A percentile compares a stretch with the other conserved stretches of the same genome.
phyloP scores from a whole-genome alignment of 257 asterid genomes.

The Nicotiana noctiflora region DNA sequence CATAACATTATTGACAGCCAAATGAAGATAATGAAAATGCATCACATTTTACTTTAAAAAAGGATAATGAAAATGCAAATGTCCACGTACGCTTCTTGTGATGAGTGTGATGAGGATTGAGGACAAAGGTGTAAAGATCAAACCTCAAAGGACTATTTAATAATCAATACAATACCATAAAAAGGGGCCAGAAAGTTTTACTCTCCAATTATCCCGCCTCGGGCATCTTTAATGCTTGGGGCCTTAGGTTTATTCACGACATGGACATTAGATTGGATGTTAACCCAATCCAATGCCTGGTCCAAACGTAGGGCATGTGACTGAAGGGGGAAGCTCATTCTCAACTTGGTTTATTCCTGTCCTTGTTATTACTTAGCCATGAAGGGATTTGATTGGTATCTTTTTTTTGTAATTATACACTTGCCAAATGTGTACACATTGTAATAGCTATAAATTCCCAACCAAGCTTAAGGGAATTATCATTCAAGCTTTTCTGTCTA shows the following conservation, averaged over 20 bases:
- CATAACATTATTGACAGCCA: slow-evolving; percentile 15
- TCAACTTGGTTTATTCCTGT: not conserved
- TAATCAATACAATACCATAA: not conserved
- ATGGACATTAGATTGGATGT: not conserved
- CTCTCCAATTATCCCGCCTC: not conserved
- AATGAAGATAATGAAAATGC: not conserved
- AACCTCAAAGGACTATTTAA: not conserved
- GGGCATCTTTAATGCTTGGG: not conserved
- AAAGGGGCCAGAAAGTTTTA: not conserved
- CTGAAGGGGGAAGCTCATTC: not conserved
- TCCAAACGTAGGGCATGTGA: not conserved
- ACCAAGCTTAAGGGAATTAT: too few species aligned
- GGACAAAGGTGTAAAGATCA: not conserved
- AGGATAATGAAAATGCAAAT: not conserved
- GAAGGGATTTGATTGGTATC: too few species aligned
- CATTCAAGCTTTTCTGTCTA: too few species aligned
- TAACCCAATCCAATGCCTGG: not conserved
- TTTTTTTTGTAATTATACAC: too few species aligned
- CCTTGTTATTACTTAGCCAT: not conserved
- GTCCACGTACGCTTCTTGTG: not conserved
- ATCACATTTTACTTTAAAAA: not conserved
- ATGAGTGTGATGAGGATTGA: not conserved
- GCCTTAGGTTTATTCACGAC: not conserved
- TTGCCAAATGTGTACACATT: too few species aligned
- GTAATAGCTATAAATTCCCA: too few species aligned